phyloP scores from a whole-genome alignment of 495 filamentous ascomycete genomes.

The Aspergillus indologenus region DNA sequence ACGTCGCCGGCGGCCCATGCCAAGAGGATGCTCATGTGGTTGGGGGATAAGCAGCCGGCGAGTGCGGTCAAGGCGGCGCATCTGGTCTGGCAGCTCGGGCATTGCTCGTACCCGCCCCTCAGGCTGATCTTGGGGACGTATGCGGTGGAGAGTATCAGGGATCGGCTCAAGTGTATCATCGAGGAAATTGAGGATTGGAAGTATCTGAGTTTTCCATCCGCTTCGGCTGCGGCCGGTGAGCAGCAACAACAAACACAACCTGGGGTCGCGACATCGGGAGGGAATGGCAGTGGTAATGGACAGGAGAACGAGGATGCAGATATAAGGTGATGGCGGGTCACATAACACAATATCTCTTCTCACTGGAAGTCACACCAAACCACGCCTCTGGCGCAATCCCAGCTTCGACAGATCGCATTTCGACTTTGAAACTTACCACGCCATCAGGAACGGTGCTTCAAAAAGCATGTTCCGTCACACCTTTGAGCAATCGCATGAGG shows the following conservation, averaged over 20 bases:
- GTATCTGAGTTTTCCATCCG: slow-evolving; percentile 57
- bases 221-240: slow-evolving; percentile 25
- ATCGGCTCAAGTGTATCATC: slow-evolving; percentile 81
- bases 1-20: slow-evolving; percentile 84
- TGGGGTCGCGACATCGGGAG: not conserved
- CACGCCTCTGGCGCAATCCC: too few species aligned
- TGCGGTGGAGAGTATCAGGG: slow-evolving; percentile 91
- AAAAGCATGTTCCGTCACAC: too few species aligned
- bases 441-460: too few species aligned
- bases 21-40: slow-evolving; percentile 91
- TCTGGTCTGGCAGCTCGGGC: slow-evolving; percentile 91
- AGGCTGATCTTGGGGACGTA: slow-evolving; percentile 83
- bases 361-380: too few species aligned
- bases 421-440: too few species aligned
- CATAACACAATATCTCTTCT: not conserved
- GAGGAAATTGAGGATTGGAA: slow-evolving; percentile 96
- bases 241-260: slow-evolving; percentile 1
- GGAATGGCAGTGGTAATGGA: not conserved
- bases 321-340: not conserved
- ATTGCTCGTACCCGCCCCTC: slow-evolving; percentile 87
- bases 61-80: slow-evolving; percentile 93
- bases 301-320: not conserved
- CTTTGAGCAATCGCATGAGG: too few species aligned
- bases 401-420: too few species aligned
- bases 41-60: slow-evolving; percentile 86